Conservation (phyloP, 2,329 filamentous ascomycete species). For the Teratosphaeria destructans region DNA sequence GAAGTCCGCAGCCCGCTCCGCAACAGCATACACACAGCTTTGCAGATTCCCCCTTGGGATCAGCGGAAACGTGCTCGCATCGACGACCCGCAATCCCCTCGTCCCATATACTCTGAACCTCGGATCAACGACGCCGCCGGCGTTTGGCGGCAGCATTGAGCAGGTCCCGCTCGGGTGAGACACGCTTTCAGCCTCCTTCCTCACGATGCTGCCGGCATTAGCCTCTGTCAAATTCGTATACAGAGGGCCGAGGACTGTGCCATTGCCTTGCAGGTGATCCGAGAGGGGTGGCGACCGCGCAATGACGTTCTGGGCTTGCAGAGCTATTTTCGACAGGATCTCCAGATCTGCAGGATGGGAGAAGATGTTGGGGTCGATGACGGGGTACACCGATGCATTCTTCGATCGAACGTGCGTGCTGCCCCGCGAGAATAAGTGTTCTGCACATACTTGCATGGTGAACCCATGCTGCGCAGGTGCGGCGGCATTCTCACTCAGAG, state of each 20-base stretch:
- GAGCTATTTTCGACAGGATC: conserved; percentile 10
- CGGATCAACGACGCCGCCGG: conserved; percentile 17
- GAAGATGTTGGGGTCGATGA: conserved; percentile 17
- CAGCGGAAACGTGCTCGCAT: conserved; percentile 20
- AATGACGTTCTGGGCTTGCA: conserved; percentile 8
- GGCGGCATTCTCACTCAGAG: conserved; percentile 14
- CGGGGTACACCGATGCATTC: conserved; percentile 10
- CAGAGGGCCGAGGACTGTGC: conserved; percentile 22
- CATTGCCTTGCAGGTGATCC: conserved; percentile 26
- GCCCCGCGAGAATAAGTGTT: conserved; percentile 38
- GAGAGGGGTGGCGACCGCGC: conserved; percentile 8
- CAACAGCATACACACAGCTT: conserved; percentile 21
- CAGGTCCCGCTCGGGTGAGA: conserved; percentile 25
- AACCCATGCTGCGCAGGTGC: conserved; percentile 8
- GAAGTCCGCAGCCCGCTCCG: conserved; percentile 24
- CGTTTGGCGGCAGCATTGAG: conserved; percentile 13
- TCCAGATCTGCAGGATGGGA: conserved; percentile 40
- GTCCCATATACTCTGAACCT: conserved; percentile 16
- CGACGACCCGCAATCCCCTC: conserved; percentile 16
- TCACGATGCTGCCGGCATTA: conserved; percentile 14
- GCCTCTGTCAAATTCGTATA: conserved; percentile 29
- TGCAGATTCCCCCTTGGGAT: conserved; percentile 20
- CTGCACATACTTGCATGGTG: conserved; percentile 46
- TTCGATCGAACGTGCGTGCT: conserved; percentile 26
- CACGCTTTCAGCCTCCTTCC: conserved; percentile 20